A percentile compares a stretch with the other conserved stretches of the same genome.
phyloP scores from a whole-genome alignment of 805 yeast species.

The Metschnikowia cubensis region DNA sequence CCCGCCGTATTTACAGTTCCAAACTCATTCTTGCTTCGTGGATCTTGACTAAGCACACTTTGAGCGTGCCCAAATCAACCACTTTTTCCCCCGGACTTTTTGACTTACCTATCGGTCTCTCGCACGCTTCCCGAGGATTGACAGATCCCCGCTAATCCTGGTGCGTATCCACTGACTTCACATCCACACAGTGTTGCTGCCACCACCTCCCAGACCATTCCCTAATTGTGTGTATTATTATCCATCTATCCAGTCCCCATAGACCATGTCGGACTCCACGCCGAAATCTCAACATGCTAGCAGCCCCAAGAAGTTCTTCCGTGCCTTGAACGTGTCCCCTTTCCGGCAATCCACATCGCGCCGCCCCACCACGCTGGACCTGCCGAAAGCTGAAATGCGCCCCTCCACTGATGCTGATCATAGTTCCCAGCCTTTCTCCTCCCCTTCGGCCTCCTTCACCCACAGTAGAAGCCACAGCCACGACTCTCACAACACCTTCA shows the following conservation, averaged over 20 bases:
- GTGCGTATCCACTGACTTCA: not conserved
- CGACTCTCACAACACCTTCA: slow-evolving; percentile 6
- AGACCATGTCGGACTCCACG: slow-evolving; percentile 3
- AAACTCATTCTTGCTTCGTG: not conserved
- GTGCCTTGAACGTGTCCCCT: slow-evolving; percentile 16
- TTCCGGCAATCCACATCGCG: slow-evolving; percentile 9
- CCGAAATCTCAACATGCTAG: slow-evolving; percentile 3
- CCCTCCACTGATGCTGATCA: not conserved
- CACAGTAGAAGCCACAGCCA: slow-evolving; percentile 17
- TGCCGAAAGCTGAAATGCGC: not conserved
- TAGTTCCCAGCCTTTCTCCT: slow-evolving; percentile 1
- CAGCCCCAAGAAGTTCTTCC: slow-evolving; percentile 19
- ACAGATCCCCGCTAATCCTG: not conserved
- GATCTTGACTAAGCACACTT: not conserved
- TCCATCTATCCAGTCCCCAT: not conserved
- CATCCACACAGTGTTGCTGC: too few relatives aligned
- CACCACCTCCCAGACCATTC: not conserved
- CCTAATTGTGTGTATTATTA: not conserved
- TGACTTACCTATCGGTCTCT: too few relatives aligned
- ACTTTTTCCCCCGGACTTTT: too few relatives aligned
- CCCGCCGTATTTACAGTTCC: not conserved
- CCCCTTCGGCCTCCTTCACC: slow-evolving; percentile 4
- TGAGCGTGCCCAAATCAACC: not conserved
- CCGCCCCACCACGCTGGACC: not conserved
- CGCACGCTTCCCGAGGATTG: not conserved